These are phyloP conservation scores for Taiwanofungus camphoratus DNA, from an alignment of 1,284 basidiomycete species.

Conservation along the genomic window DNA sequence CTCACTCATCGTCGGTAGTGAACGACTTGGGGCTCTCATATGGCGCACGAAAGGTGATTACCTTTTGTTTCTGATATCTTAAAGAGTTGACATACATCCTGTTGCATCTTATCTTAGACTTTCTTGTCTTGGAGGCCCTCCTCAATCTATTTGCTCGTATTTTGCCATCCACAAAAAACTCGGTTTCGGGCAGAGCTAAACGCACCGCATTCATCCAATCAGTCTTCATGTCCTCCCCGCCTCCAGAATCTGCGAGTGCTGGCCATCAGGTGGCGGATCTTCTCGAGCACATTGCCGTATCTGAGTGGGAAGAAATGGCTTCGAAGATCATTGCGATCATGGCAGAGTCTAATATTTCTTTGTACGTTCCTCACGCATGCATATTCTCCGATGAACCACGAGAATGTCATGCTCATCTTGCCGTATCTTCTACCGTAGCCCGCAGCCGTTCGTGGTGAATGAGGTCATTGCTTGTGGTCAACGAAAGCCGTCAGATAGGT, in stretches of 20 bases:
- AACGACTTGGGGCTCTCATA: constrained; percentile 26
- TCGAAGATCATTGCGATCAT: constrained; percentile 43
- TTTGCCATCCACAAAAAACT: constrained; percentile 39
- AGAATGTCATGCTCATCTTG: background rate
- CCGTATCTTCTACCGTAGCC: constrained; percentile 30
- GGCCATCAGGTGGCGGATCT: constrained; percentile 35
- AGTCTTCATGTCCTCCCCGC: constrained; percentile 33
- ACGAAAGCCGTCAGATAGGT: constrained; percentile 32
- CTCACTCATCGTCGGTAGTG: constrained; percentile 10
- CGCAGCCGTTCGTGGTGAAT: constrained; percentile 50
- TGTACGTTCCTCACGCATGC: background rate
- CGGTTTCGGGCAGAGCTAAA: constrained; percentile 29
- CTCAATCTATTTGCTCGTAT: constrained; percentile 51
- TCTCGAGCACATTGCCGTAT: constrained; percentile 35
- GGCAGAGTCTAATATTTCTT: constrained; percentile 31
- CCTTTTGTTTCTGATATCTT: background rate
- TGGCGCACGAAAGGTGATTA: constrained; percentile 27
- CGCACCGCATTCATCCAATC: constrained; percentile 44
- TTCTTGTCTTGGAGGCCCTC: constrained; percentile 49
- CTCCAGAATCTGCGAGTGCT: constrained; percentile 14
- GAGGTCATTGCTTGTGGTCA: constrained; percentile 37
- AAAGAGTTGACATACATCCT: no score
- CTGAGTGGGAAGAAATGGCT: constrained; percentile 51
- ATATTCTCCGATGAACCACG: background rate
- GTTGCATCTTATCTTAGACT: constrained; percentile 35